Evolutionary conservation across 441 rosid species (phyloP), one percentile per base, ranked within the genome.

Genomic region (Populus trichocarpa): DNA sequence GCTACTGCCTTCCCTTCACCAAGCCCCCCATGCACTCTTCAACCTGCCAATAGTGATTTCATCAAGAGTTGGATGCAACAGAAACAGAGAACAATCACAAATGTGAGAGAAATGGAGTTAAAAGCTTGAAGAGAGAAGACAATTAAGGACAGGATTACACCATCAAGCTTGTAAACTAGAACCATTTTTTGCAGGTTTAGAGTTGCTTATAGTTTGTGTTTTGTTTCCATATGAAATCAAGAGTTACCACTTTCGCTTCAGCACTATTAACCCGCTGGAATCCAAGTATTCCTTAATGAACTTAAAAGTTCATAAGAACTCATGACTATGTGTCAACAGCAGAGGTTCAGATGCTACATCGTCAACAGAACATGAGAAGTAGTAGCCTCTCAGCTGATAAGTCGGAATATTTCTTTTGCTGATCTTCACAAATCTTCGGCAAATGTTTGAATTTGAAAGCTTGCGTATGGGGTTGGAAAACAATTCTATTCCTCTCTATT

Each of bases 1-100:
- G 83, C 96, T 14, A 77, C 81, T 32, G 77, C 80, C 12, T 67
- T 35, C 53, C 77, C 84, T 74, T 85, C 93, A 4, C 59, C 79
- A 63, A 75, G 71, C 18, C 88, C 78, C 8, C 98, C 97, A 6
- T 95, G 99, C 86, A 79, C 75, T 57, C 91, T 90, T 69, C 86
- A 84, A 72, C 83, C 77, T 20, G 82, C 81, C 35, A 86, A 83
- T 70, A 72, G 70, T 32, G 26, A 79, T 72, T 20, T 77, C 26
- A 79, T 90, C 35, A 77, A 81, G 61, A 82, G 72, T 66, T 88
- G 89, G 85, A 75, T 78, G 8, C 84, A 82, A 50, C 80, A 77
- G 79, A 94, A 86, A 75, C 77, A 84, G 83, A 81, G 80, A 79
- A 72, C 80, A 72, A 86, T 88, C 1, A 80, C 84, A 75, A 84